Base-by-base conservation (phyloP, 2,329 filamentous ascomycete genomes). In the Fusarium nanum region DNA sequence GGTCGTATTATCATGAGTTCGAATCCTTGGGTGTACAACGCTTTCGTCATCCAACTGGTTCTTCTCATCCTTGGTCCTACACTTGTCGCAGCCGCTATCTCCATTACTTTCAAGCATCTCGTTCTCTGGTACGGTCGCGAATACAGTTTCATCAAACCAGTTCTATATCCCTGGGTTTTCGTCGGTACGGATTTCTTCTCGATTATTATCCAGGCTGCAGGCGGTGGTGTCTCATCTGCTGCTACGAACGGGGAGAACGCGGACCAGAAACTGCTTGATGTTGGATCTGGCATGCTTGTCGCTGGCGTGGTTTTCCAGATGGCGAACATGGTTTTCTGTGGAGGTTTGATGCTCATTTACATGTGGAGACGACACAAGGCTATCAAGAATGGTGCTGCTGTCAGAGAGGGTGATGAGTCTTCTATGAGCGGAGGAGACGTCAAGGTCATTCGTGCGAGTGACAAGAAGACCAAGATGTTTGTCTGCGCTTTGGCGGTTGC, bases 141-240 rank as follows among this genome's bases (percentile, higher is more conserved):
- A 37, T 76, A 72, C 28, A 72, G 70, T 3, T 76, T 81, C 20
- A 73, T 84, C 41, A 77, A 76, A 18, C 81, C 84, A 1, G 74
- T 76, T 1, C 64, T 81, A 0, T 86, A 85, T 57, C 83, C 83
- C 3, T 82, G 80, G 70, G 81, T 85, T 45, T 86, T 86, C 72
- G 83, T 86, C 48, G 77, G 79, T 3, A 83, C 79, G 71, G 84
- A 86, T 64, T 60, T 83, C 50, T 71, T 82, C 41, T 83, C 80
- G 1, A 73, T 75, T 13, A 44, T 75, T 0, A 75, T 75, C 16
- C 73, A 75, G 14, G 67, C 67, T 30, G 73, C 64, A 2, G 73
- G 73, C 1, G 73, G 73, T 7, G 70, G 56, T 23, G 57, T 75
- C 6, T 70, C 73, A 1, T 70, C 73, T 3, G 60, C 42, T 2